Evolutionary conservation across 2,329 filamentous ascomycete species (phyloP), one percentile per base, ranked within the genome.

Genomic region (Myriosclerotinia scirpicola): DNA sequence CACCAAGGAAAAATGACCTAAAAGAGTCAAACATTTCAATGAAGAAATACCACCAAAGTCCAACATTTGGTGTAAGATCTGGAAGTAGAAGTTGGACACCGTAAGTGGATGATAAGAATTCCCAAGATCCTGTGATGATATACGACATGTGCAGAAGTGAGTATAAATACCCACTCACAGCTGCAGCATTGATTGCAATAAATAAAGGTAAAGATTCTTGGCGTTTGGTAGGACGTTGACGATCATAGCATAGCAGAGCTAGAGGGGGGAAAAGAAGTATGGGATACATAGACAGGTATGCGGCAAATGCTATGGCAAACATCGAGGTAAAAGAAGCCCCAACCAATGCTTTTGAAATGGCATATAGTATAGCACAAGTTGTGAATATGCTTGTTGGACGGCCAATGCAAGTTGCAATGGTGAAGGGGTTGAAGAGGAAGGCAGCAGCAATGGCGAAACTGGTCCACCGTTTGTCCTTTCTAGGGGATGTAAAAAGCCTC

Each of bases 21-120:
- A 99, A 99, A 0, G 93, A 94, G 79, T 99, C 95, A 77, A 99
- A 99, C 88, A 99, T 99, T 77, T 99, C 94, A 72, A 96, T 96
- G 77, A 99, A 98, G 80, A 99, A 99, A 79, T 99, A 99, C 95
- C 95, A 99, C 95, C 95, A 99, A 1, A 99, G 83, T 1, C 95
- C 95, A 40, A 96, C 90, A 71, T 98, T 99, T 15, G 95, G 95
- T 0, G 94, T 96, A 52, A 99, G 83, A 76, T 99, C 95, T 11
- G 93, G 92, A 3, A 99, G 85, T 0, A 95, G 87, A 48, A 99
- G 84, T 73, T 97, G 93, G 56, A 96, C 92, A 72, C 94, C 93
- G 78, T 99, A 99, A 0, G 95, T 97, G 26, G 93, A 92, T 9
- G 84, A 79, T 26, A 98, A 79, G 75, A 98, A 99, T 69, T 93